phyloP scores from a whole-genome alignment of 495 filamentous ascomycete genomes.

The Articulospora tetracladia region DNA sequence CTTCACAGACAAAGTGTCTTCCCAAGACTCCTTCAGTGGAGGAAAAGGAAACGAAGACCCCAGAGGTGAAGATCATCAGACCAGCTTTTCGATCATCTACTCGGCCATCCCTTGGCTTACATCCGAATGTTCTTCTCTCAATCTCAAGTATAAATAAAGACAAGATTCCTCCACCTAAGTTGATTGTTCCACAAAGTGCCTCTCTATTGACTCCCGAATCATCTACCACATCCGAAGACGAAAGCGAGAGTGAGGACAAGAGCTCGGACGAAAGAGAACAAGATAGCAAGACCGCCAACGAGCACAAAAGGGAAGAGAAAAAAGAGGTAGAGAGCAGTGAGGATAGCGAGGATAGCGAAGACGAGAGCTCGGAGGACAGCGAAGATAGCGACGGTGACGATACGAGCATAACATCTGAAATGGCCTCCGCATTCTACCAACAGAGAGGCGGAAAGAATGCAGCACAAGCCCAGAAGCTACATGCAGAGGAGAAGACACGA shows the following conservation, averaged over 20 bases:
- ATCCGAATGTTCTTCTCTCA: constrained; percentile 1
- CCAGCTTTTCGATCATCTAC: not conserved
- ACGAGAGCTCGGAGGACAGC: not conserved
- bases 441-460: not conserved
- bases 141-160: not conserved
- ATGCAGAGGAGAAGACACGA: not conserved
- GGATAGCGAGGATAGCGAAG: not conserved
- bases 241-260: not conserved
- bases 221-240: not conserved
- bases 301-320: not conserved
- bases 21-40: not conserved
- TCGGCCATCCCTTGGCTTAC: not conserved
- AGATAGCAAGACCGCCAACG: not conserved
- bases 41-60: not conserved
- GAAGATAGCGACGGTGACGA: not conserved
- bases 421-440: not conserved
- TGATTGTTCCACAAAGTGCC: not conserved
- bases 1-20: not conserved
- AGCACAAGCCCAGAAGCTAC: not conserved
- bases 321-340: not conserved
- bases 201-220: not conserved
- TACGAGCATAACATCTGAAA: not conserved
- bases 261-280: not conserved
- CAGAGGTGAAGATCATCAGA: not conserved
- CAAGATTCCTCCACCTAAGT: not conserved